Evolutionary conservation across 345 rosid genomes (phyloP), one percentile per base, ranked within the genome.

Genomic region (Acer campestre): DNA sequence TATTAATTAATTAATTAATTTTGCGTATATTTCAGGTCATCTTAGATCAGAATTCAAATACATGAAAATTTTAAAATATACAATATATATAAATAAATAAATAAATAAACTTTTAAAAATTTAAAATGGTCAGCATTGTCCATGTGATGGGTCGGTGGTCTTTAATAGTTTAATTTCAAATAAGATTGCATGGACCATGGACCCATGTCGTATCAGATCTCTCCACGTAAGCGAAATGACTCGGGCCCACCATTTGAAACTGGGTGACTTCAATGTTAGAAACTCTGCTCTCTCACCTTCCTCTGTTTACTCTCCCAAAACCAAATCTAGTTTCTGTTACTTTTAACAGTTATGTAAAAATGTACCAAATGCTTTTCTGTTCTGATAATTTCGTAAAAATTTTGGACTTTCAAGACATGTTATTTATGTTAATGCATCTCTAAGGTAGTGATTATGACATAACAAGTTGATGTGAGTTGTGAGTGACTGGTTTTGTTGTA

Each of bases 141-240:
- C 87, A 78, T 44, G 88, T 81, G 86, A 67, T 69, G 88, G 88
- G 88, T 65, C 86, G 88, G 90, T 83, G 90, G 55, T 14, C 17
- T 73, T 51, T 58, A 29, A 29, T 29, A 29, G 31, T 29, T 29
- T 29, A 78, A 56, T 76, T 70, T 10, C 42, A 13, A 13, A 17
- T 61, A n/a, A 46, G 12, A 62, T 65, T 22, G 22, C 20, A 20
- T 40, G 67, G 75, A n/a, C n/a, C n/a, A n/a, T n/a, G 67, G 75
- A 17, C 74, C 77, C 64, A 38, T 46, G 23, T 38, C 11, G 22
- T 27, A 46, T 51, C 4, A 48, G 25, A 70, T 69, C 56, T 10
- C n/a, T 42, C 71, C 68, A 66, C 59, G 31, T 69, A 27, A 73
- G 13, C 44, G 1, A 10, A 27, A 61, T 20, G 53, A 76, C 6